Evolutionary conservation across 2,329 filamentous ascomycete species (phyloP), one percentile per base, ranked within the genome.

Genomic region (Aspergillus pseudotamarii): DNA sequence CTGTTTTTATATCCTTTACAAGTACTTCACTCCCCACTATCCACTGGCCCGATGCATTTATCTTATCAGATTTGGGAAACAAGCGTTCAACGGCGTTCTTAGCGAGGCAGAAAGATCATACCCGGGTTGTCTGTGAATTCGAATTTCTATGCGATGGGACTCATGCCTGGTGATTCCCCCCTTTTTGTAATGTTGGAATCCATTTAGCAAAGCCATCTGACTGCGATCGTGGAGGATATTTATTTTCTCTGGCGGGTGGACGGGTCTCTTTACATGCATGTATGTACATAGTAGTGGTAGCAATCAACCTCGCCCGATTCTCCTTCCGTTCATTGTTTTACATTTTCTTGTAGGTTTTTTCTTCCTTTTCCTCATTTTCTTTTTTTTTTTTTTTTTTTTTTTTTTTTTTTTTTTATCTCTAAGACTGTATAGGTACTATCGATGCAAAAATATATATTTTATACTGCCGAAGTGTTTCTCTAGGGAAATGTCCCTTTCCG

Each of bases 61-160:
- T 54, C 46, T 54, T 61, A 46, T 57, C 28, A 51, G n/a, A 21
- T 32, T 51, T 51, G 48, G 48, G 48, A 51, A n/a, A 51, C 28
- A 51, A 32, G 48, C 48, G 46, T 51, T 51, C 48, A 51, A 21
- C 4, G 48, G 48, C 48, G 48, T 60, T 34, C 55, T 56, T 41
- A 64, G 61, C 61, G 61, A 62, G 61, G 46, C 26, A 56, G 46
- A 56, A 59, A 50, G 53, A 65, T 61, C 65, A 71, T 69, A 69
- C 67, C 69, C 66, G 57, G 50, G 57, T 62, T 67, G 58, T 58
- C 57, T 62, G 46, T 59, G 26, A 58, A 46, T 51, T 51, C 54
- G 14, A 30, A n/a, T 48, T 34, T 50, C 38, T 54, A 57, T 56
- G 32, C 46, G 50, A 56, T 57, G 32, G 56, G 36, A 36, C 21